A percentile compares a stretch with the other conserved stretches of the same genome.
These are phyloP conservation scores for Begonia peltatifolia DNA, from an alignment of 306 rosid species.

Conservation along the genomic window DNA sequence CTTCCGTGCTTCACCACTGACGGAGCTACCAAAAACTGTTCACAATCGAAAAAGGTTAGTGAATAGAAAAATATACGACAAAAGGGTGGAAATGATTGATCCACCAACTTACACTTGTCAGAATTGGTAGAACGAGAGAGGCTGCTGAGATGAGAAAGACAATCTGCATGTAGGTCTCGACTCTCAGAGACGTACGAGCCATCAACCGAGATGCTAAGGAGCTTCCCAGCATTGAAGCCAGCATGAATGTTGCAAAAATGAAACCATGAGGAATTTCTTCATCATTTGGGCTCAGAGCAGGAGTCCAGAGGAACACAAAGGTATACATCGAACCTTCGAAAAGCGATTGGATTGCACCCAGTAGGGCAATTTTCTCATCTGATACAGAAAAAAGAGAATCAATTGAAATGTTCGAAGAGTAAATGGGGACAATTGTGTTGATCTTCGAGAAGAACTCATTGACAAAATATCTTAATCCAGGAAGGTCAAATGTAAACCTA, in stretches of 20 bases:
- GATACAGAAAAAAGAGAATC: slow-evolving; percentile 1
- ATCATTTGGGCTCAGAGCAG: slow-evolving; percentile 84
- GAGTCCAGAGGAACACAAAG: slow-evolving; percentile 90
- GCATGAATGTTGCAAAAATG: slow-evolving; percentile 95
- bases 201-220: slow-evolving; percentile 79
- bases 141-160: slow-evolving; percentile 62
- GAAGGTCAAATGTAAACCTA: neutral
- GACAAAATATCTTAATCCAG: neutral
- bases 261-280: slow-evolving; percentile 97
- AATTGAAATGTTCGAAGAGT: neutral
- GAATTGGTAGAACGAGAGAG: slow-evolving; percentile 55
- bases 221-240: slow-evolving; percentile 96
- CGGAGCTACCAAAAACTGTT: slow-evolving; percentile 62
- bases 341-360: slow-evolving; percentile 88
- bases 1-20: slow-evolving; percentile 50
- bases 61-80: neutral
- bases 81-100: neutral
- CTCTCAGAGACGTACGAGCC: slow-evolving; percentile 62
- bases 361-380: slow-evolving; percentile 67
- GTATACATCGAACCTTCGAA: slow-evolving; percentile 97
- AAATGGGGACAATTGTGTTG: neutral
- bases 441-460: neutral
- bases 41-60: slow-evolving; percentile 1
- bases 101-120: slow-evolving; percentile 41
- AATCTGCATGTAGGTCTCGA: slow-evolving; percentile 91